Evolutionary conservation across 306 rosid genomes (phyloP), one percentile per base, ranked within the genome.

Genomic region (Corylus avellana): DNA sequence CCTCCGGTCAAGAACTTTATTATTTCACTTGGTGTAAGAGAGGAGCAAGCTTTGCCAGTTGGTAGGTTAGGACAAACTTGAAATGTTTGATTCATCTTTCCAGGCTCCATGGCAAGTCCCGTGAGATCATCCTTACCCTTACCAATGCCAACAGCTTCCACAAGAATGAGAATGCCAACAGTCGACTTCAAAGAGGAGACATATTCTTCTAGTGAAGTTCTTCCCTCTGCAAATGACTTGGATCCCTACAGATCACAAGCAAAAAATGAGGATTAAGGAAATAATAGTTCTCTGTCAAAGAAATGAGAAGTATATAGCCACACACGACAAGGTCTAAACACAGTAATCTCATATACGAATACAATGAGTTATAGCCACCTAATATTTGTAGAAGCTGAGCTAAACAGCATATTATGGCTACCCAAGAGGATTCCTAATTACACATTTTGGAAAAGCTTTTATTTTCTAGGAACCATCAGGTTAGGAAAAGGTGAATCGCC

Each of bases 111-210:
- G 12, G 89, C 50, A 68, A 87, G 78, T 72, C 80, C 86, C 2
- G 94, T 93, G 59, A 93, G 94, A 82, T 93, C 98, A 64, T 87
- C 90, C 81, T 85, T 90, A 61, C 89, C 94, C 74, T 83, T 88
- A 57, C 94, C 97, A 70, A 93, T 88, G 22, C 87, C 93, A 51
- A 91, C 75, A 73, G 91, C 91, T 84, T 91, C 87, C 84, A 93
- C 94, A 80, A 93, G 98, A 61, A 70, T 69, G 42, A 55, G 70
- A 76, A 90, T 79, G 75, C 94, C 91, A 70, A 90, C 90, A 25
- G 37, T 82, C 72, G 90, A 90, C 82, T 91, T 93, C 84, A 93
- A 85, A 77, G 78, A 83, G 70, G 72, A 83, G 47, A 91, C 85
- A 69, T 88, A 93, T 77, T 88, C 91, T 87, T 91, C 92, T 48